A percentile compares a stretch with the other conserved stretches of the same genome.
Conservation (phyloP, 2,329 filamentous ascomycete species). For the Colletotrichum limetticola region DNA sequence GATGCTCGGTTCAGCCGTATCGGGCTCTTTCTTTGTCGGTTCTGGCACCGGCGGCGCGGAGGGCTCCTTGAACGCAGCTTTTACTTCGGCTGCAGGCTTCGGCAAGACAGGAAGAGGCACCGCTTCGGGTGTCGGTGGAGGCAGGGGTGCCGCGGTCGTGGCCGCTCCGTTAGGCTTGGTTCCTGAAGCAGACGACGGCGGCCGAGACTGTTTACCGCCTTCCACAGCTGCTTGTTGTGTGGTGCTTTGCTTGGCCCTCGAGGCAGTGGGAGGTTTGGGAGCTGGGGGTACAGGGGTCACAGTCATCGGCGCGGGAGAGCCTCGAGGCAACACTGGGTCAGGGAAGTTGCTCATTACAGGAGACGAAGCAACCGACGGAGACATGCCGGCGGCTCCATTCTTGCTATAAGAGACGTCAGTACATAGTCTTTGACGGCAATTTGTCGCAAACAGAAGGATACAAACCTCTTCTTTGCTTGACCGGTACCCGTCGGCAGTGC, state of each 20-base stretch:
- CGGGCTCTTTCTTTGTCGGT: slow-evolving; percentile 38
- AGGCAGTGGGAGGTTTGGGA: slow-evolving; percentile 60
- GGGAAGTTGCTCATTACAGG: slow-evolving; percentile 77
- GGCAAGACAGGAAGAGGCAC: slow-evolving; percentile 38
- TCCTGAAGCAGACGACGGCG: slow-evolving; percentile 66
- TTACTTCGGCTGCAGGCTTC: slow-evolving; percentile 11
- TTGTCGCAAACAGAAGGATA: not conserved
- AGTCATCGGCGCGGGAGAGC: slow-evolving; percentile 68
- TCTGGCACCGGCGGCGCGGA: slow-evolving; percentile 28
- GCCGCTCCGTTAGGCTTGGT: slow-evolving; percentile 68
- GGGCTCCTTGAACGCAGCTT: slow-evolving; percentile 42
- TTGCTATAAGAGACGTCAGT: slow-evolving; percentile 41
- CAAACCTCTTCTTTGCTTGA: slow-evolving; percentile 81
- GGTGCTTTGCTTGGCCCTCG: slow-evolving; percentile 81
- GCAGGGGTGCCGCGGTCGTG: slow-evolving; percentile 20
- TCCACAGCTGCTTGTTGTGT: slow-evolving; percentile 70
- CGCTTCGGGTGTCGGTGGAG: slow-evolving; percentile 50
- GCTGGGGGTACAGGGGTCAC: slow-evolving; percentile 13
- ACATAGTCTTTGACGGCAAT: not conserved
- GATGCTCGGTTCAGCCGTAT: slow-evolving; percentile 39
- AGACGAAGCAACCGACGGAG: slow-evolving; percentile 79
- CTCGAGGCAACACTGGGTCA: slow-evolving; percentile 65
- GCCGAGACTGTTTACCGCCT: slow-evolving; percentile 60
- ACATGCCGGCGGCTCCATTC: slow-evolving; percentile 61
- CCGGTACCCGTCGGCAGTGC: slow-evolving; percentile 72